A percentile compares a stretch with the other conserved stretches of the same genome.
Conservation (phyloP, 73 alveolate species). For the Paramecium sexaurelia region DNA sequence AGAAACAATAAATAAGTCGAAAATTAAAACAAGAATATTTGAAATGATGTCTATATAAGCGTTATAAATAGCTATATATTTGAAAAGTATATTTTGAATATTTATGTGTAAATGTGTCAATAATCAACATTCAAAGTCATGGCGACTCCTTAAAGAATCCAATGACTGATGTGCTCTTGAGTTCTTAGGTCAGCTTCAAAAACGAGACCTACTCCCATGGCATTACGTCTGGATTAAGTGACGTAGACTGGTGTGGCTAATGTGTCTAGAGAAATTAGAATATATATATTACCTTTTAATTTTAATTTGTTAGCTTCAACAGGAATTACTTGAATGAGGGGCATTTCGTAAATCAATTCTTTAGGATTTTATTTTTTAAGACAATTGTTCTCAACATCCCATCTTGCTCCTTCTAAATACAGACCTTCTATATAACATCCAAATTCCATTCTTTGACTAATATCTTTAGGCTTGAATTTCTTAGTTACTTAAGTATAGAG, state of each 20-base stretch:
- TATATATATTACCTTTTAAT: conserved; percentile 89
- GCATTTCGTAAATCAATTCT: conserved; percentile 96
- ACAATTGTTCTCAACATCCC: conserved; percentile 95
- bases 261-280: neutral
- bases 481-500: conserved; percentile 97
- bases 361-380: conserved; percentile 88
- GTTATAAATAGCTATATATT: neutral
- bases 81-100: neutral
- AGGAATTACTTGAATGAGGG: conserved; percentile 95
- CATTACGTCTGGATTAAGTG: conserved; percentile 98
- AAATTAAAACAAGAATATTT: neutral
- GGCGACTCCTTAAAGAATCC: conserved; percentile 99
- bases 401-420: conserved; percentile 99
- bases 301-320: conserved; percentile 98
- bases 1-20: neutral
- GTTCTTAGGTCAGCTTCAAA: conserved; percentile 99
- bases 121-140: conserved; percentile 94
- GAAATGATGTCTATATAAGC: neutral
- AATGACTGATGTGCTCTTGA: conserved; percentile 97
- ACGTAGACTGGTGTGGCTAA: conserved; percentile 94
- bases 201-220: conserved; percentile 99
- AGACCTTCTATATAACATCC: conserved; percentile 99
- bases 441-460: conserved; percentile 92
- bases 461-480: conserved; percentile 88
- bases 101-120: conserved; percentile 45